Evolutionary conservation across 73 alveolate genomes (phyloP).

Genomic region (Paramecium biaurelia): DNA sequence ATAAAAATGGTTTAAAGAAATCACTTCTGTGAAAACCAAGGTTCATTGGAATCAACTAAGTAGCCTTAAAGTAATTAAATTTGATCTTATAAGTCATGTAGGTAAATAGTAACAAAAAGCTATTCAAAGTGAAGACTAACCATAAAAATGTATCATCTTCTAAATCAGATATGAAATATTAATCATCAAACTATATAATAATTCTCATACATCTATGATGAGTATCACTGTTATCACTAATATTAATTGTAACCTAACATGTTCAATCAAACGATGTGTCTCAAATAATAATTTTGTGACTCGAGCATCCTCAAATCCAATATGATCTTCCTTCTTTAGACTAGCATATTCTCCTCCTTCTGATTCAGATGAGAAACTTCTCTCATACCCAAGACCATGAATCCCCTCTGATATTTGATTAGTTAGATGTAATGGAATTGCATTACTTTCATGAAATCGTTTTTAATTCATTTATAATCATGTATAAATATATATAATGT

Average conservation of each 20-base stretch:
- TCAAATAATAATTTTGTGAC: slow-evolving; percentile 11
- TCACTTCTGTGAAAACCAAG: not conserved
- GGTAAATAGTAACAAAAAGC: not conserved
- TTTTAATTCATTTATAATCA: not conserved
- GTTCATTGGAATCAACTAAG: not conserved
- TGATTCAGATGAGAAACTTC: not conserved
- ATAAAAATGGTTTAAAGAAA: not conserved
- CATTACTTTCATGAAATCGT: not conserved
- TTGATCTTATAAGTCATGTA: not conserved
- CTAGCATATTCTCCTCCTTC: not conserved
- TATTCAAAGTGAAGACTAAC: not conserved
- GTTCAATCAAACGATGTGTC: slow-evolving; percentile 18
- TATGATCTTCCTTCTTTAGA: not conserved
- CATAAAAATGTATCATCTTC: slow-evolving; percentile 3
- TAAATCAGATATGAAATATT: not conserved
- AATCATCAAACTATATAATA: slow-evolving; percentile 22
- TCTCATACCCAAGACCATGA: not conserved
- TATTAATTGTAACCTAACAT: not conserved
- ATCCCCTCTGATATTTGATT: not conserved
- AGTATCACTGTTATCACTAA: not conserved
- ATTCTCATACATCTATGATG: not conserved
- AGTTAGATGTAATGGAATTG: not conserved
- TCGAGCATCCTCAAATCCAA: not conserved
- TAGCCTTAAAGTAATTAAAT: not conserved
- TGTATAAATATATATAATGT: not conserved